A percentile compares a stretch with the other conserved stretches of the same genome.
phyloP scores from a whole-genome alignment of 306 rosid species.

The Cucurbita moschata region DNA sequence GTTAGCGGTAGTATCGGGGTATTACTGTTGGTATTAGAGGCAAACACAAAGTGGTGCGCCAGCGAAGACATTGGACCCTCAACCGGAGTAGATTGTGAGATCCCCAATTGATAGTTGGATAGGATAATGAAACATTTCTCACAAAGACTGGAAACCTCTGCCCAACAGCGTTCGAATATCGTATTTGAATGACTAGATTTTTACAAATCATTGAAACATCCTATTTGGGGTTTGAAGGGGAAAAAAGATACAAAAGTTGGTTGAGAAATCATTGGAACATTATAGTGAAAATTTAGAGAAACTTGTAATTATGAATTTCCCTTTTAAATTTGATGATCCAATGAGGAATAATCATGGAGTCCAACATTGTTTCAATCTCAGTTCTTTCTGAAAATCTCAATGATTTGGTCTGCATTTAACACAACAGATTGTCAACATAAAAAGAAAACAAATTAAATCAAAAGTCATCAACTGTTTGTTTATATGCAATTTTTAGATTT shows the following conservation, averaged over 20 bases:
- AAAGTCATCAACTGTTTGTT: not conserved
- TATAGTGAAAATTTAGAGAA: not conserved
- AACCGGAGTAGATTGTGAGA: too few relatives aligned
- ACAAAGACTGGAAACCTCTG: too few relatives aligned
- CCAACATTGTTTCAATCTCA: not conserved
- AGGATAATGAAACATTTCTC: too few relatives aligned
- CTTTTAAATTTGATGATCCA: slow-evolving; percentile 7
- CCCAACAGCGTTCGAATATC: too few relatives aligned
- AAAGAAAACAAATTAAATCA: not conserved
- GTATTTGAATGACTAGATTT: not conserved
- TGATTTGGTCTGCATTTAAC: slow-evolving; percentile 6
- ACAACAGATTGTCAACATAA: not conserved
- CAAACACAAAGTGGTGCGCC: too few relatives aligned
- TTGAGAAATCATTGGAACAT: not conserved
- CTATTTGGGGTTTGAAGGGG: not conserved
- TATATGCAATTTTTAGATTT: not conserved
- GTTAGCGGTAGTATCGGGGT: too few relatives aligned
- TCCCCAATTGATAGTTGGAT: too few relatives aligned
- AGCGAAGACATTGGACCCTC: too few relatives aligned
- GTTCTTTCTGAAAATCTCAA: not conserved
- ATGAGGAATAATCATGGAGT: not conserved
- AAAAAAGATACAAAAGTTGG: not conserved
- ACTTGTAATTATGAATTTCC: not conserved
- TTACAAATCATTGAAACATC: not conserved
- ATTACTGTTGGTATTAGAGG: too few relatives aligned